A percentile compares a stretch with the other conserved stretches of the same genome.
These are phyloP conservation scores for Quercus variabilis DNA, from an alignment of 306 rosid genomes.

Conservation along the genomic window DNA sequence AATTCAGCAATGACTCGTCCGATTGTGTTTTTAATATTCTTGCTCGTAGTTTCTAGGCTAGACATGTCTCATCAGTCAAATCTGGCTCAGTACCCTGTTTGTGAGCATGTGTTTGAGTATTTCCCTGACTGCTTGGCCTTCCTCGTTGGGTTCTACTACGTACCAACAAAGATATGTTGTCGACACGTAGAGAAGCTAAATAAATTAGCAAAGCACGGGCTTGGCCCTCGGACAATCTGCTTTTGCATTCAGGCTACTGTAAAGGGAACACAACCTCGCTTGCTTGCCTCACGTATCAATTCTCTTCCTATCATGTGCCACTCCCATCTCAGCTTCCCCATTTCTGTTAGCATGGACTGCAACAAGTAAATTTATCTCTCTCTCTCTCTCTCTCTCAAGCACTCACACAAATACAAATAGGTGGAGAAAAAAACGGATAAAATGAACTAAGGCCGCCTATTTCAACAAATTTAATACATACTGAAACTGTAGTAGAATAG, in stretches of 20 bases:
- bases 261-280: slow-evolving; percentile 19
- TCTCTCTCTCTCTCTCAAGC: no score
- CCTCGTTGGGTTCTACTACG: not conserved
- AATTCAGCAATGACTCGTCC: no score
- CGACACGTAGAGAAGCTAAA: slow-evolving; percentile 14
- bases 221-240: slow-evolving; percentile 20
- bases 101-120: no score
- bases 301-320: slow-evolving; percentile 29
- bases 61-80: no score
- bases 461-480: no score
- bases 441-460: no score
- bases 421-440: no score
- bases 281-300: slow-evolving; percentile 1
- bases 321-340: slow-evolving; percentile 37
- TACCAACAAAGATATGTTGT: slow-evolving; percentile 21
- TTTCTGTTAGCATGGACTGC: slow-evolving; percentile 40
- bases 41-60: no score
- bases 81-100: no score
- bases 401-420: no score
- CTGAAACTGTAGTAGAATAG: no score
- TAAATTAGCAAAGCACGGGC: slow-evolving; percentile 16
- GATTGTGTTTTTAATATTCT: no score
- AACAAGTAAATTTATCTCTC: slow-evolving; percentile 13
- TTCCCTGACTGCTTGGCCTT: slow-evolving; percentile 25
- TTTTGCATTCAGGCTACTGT: slow-evolving; percentile 28